Evolutionary conservation across 768 basidiomycete genomes (phyloP).

Genomic region (Amanita thiersii): DNA sequence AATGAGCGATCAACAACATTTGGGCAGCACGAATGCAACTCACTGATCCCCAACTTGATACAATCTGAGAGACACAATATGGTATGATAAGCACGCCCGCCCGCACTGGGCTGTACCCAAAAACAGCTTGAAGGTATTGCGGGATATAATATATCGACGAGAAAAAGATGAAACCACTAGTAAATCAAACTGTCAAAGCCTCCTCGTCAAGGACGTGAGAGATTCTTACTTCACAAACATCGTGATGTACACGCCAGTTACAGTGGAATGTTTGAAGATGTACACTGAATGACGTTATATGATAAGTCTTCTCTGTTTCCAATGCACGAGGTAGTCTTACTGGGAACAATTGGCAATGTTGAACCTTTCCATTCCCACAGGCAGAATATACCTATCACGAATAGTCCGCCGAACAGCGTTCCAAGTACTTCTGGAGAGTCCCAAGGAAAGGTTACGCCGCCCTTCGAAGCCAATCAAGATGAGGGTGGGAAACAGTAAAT

Average conservation of each 20-base stretch:
- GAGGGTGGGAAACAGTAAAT: neutral
- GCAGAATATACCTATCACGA: slow-evolving; percentile 51
- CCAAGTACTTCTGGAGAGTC: slow-evolving; percentile 55
- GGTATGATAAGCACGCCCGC: slow-evolving; percentile 58
- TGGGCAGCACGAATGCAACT: slow-evolving; percentile 12
- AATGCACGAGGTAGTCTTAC: slow-evolving; percentile 24
- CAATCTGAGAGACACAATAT: slow-evolving; percentile 55
- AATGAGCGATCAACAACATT: neutral
- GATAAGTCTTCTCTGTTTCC: neutral
- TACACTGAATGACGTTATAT: slow-evolving; percentile 41
- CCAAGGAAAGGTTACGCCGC: slow-evolving; percentile 71
- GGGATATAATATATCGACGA: slow-evolving; percentile 67
- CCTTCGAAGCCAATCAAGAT: slow-evolving; percentile 29
- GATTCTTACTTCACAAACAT: slow-evolving; percentile 67
- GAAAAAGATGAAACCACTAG: slow-evolving; percentile 53
- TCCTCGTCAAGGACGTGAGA: too few species aligned
- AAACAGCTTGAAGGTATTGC: slow-evolving; percentile 66
- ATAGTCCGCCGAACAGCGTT: slow-evolving; percentile 46
- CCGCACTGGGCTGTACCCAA: slow-evolving; percentile 58
- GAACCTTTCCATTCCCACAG: slow-evolving; percentile 70
- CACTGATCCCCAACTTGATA: slow-evolving; percentile 49
- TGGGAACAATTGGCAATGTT: slow-evolving; percentile 63
- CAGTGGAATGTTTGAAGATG: slow-evolving; percentile 62
- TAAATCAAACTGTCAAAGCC: too few species aligned
- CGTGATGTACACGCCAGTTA: slow-evolving; percentile 57